Evolutionary conservation across 1,139 yeast species (phyloP).

Genomic region (Yamadazyma atmosphaerica): DNA sequence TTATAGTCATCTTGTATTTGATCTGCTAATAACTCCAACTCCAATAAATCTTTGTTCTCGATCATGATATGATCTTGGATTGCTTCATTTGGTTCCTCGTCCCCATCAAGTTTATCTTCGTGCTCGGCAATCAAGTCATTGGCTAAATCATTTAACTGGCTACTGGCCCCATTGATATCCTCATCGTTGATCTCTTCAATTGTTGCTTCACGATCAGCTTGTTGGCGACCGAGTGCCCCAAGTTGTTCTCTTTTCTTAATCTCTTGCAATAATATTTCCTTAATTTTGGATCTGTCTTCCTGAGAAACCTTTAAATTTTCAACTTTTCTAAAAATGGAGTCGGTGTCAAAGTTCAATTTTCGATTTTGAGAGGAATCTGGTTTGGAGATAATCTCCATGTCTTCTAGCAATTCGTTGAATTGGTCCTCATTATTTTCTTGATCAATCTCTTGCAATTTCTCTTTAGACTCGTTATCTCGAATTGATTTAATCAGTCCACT

Average conservation of each 20-base stretch:
- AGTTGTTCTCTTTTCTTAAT: conserved; percentile 8
- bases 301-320: conserved; percentile 43
- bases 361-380: not conserved
- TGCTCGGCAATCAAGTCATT: not conserved
- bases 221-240: not conserved
- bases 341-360: conserved; percentile 7
- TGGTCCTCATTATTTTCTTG: conserved; percentile 29
- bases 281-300: conserved; percentile 52
- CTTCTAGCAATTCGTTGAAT: conserved; percentile 44
- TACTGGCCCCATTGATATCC: not conserved
- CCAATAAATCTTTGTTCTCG: conserved; percentile 30
- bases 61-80: conserved; percentile 19
- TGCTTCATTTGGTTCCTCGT: conserved; percentile 5
- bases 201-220: not conserved
- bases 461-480: not conserved
- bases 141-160: not conserved
- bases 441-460: not conserved
- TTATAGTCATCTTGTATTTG: conserved; percentile 40
- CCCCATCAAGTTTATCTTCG: conserved; percentile 6
- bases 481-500: not conserved
- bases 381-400: conserved; percentile 43
- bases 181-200: not conserved
- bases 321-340: conserved; percentile 26
- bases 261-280: conserved; percentile 23
- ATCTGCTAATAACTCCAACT: conserved; percentile 51